Evolutionary conservation across 495 filamentous ascomycete genomes (phyloP).

Genomic region (Margaritispora aquatica): DNA sequence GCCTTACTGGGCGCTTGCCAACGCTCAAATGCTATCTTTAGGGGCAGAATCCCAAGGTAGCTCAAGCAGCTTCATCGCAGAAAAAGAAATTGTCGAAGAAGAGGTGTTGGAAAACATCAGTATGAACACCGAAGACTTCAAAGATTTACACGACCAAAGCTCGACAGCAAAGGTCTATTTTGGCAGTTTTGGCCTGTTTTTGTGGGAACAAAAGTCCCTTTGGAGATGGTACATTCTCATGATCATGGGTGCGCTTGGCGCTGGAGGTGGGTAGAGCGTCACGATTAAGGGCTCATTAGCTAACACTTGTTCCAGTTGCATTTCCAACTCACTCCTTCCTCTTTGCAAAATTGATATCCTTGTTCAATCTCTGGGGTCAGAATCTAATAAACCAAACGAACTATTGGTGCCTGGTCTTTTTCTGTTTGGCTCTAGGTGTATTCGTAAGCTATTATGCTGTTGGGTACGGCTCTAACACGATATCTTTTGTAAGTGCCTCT

Average conservation of each 20-base stretch:
- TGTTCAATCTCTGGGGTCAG: conserved; percentile 40
- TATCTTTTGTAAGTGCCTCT: conserved; percentile 33
- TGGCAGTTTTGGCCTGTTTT: conserved; percentile 14
- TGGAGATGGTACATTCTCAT: conserved; percentile 34
- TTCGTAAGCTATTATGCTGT: conserved; percentile 34
- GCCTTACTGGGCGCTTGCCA: conserved; percentile 43
- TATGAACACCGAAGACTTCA: conserved; percentile 19
- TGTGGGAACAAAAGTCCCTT: conserved; percentile 16
- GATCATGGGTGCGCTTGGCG: conserved; percentile 40
- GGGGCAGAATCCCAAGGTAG: background rate
- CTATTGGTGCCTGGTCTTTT: conserved; percentile 58
- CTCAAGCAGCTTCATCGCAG: background rate
- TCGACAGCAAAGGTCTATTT: background rate
- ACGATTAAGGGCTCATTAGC: background rate
- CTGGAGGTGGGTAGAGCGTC: conserved; percentile 37
- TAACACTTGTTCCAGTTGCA: conserved; percentile 20
- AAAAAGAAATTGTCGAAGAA: background rate
- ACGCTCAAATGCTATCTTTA: conserved; percentile 41
- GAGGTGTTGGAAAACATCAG: conserved; percentile 2
- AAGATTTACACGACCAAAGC: conserved; percentile 33
- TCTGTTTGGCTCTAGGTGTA: conserved; percentile 37
- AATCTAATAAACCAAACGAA: conserved; percentile 36
- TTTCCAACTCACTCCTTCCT: conserved; percentile 43
- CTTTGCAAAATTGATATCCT: conserved; percentile 41
- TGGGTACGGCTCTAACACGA: conserved; percentile 24